Evolutionary conservation across 495 filamentous ascomycete genomes (phyloP).

Genomic region (Xylaria grammica): DNA sequence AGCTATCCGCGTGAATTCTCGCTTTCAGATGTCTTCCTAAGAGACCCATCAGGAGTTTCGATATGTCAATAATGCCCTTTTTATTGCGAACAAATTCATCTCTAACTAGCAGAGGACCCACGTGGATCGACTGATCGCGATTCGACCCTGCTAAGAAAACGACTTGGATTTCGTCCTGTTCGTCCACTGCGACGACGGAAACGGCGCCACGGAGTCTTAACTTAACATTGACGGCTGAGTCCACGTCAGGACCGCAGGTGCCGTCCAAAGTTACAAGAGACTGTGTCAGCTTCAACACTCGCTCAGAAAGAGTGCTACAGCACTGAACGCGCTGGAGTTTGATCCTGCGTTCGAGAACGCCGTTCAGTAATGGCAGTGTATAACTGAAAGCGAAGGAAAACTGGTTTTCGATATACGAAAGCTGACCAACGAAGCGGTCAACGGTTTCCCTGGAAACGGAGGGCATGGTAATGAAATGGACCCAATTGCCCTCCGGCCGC

Average conservation of each 20-base stretch:
- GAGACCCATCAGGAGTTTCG: not conserved
- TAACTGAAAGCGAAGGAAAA: not conserved
- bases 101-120: not conserved
- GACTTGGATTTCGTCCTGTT: not conserved
- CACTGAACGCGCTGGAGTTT: not conserved
- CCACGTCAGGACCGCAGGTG: not conserved
- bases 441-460: not conserved
- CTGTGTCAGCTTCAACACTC: not conserved
- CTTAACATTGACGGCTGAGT: not conserved
- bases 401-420: not conserved
- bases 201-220: not conserved
- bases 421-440: not conserved
- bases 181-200: not conserved
- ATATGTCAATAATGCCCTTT: not conserved
- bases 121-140: not conserved
- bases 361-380: not conserved
- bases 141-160: not conserved
- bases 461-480: slow-evolving; percentile 11
- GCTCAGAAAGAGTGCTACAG: not conserved
- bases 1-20: not conserved
- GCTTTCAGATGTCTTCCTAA: not conserved
- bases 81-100: not conserved
- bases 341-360: not conserved
- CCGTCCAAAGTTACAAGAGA: not conserved
- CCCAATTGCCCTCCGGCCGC: slow-evolving; percentile 7